A percentile compares a stretch with the other conserved stretches of the same genome.
Evolutionary conservation across 2,329 filamentous ascomycete genomes (phyloP).

Genomic region (Aureobasidium lini): DNA sequence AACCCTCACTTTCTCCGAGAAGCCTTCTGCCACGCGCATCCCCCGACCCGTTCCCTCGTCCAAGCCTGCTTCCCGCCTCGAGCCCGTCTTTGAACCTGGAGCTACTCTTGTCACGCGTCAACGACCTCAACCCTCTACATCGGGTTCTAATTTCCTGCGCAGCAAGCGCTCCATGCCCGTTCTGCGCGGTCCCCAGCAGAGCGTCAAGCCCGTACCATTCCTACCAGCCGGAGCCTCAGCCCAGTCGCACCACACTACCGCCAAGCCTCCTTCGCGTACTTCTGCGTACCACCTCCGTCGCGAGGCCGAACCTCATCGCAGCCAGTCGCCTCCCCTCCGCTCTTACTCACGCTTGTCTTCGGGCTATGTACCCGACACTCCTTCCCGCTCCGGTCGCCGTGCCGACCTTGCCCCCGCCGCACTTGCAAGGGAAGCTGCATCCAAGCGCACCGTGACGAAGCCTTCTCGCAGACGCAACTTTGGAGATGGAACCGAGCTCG

Average conservation of each 20-base stretch:
- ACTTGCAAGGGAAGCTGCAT: constrained; percentile 44
- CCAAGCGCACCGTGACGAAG: constrained; percentile 66
- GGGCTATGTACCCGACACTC: constrained; percentile 42
- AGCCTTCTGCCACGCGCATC: constrained; percentile 57
- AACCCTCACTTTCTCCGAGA: constrained; percentile 86
- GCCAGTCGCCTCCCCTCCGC: constrained; percentile 39
- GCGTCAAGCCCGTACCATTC: constrained; percentile 69
- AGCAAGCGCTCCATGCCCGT: constrained; percentile 55
- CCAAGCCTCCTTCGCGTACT: constrained; percentile 57
- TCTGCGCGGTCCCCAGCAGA: constrained; percentile 40
- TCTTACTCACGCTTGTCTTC: constrained; percentile 42
- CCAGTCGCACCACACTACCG: constrained; percentile 69
- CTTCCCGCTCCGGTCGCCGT: constrained; percentile 37
- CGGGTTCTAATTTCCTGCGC: constrained; percentile 48
- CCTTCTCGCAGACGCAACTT: constrained; percentile 66
- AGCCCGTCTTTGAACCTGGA: constrained; percentile 86
- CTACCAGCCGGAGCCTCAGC: constrained; percentile 68
- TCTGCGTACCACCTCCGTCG: constrained; percentile 66
- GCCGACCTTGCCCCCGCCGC: constrained; percentile 41
- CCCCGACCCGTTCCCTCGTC: constrained; percentile 58
- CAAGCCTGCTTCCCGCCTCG: constrained; percentile 56
- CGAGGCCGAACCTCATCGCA: constrained; percentile 62
- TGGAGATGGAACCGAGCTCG: constrained; percentile 86
- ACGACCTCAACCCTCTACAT: constrained; percentile 46
- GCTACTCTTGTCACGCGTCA: constrained; percentile 60